Conservation (phyloP, 148 eudicot genomes). For the Diospyros kaki region DNA sequence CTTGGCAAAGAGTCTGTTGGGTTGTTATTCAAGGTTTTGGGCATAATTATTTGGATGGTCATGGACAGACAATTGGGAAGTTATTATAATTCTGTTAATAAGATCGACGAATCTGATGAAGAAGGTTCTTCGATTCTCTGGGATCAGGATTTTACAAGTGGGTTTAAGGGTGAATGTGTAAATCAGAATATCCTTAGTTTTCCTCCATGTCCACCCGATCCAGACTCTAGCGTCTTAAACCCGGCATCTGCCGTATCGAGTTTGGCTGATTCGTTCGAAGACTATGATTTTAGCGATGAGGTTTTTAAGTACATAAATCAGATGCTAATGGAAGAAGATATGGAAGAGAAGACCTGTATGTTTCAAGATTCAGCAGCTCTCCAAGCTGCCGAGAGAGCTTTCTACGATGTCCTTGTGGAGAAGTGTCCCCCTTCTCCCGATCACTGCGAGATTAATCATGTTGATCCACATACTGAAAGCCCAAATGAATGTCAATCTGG, state of each 20-base stretch:
- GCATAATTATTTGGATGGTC: slow-evolving; percentile 11
- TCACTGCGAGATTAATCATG: not conserved
- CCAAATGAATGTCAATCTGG: slow-evolving; percentile 13
- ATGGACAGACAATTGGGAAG: slow-evolving; percentile 46
- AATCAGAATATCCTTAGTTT: slow-evolving; percentile 13
- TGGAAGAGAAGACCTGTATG: slow-evolving; percentile 41
- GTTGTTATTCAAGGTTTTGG: slow-evolving; percentile 13
- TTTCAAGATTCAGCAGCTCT: slow-evolving; percentile 60
- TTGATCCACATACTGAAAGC: slow-evolving; percentile 7
- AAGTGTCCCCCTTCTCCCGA: slow-evolving; percentile 31
- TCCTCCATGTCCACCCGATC: slow-evolving; percentile 24
- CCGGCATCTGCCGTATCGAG: slow-evolving; percentile 14
- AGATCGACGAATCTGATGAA: slow-evolving; percentile 41
- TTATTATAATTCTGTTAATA: slow-evolving; percentile 41
- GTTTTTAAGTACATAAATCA: slow-evolving; percentile 61
- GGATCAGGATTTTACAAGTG: slow-evolving; percentile 22
- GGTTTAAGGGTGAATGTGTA: slow-evolving; percentile 11
- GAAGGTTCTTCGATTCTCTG: slow-evolving; percentile 23
- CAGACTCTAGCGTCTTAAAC: slow-evolving; percentile 1
- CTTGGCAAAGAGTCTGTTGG: not conserved
- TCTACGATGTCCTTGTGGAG: slow-evolving; percentile 58
- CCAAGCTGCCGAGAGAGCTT: slow-evolving; percentile 63
- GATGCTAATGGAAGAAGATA: slow-evolving; percentile 77
- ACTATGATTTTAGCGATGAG: slow-evolving; percentile 54
- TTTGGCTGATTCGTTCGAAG: slow-evolving; percentile 37